Percentiles rank a stretch among this genome's conserved stretches.
These are phyloP conservation scores for Suhomyces coccinellae DNA, from an alignment of 1,139 yeast genomes.

Conservation along the genomic window DNA sequence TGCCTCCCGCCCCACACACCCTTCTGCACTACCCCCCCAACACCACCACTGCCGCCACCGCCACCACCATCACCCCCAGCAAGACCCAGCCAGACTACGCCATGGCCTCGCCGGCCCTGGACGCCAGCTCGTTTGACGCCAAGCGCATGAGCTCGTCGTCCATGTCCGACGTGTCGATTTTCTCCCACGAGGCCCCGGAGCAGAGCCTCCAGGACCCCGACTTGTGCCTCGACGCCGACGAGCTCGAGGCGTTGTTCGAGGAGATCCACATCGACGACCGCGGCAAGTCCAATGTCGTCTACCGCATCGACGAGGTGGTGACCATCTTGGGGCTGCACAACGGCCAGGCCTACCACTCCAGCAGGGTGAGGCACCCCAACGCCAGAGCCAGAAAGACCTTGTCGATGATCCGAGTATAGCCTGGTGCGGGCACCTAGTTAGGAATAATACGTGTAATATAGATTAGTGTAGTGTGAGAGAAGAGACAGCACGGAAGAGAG, in stretches of 20 bases:
- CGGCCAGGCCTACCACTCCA: constrained; percentile 6
- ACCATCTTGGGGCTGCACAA: constrained; percentile 22
- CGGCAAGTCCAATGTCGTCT: constrained; percentile 19
- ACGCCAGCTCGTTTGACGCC: constrained; percentile 16
- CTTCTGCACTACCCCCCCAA: too few relatives aligned
- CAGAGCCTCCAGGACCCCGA: constrained; percentile 3
- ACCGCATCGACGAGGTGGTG: constrained; percentile 25
- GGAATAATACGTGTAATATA: neutral
- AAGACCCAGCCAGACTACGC: too few relatives aligned
- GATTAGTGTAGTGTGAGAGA: neutral
- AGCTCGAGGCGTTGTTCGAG: constrained; percentile 20
- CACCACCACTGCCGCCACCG: too few relatives aligned
- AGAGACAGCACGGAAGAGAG: too few relatives aligned
- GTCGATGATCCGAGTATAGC: constrained; percentile 3
- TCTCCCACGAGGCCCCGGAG: constrained; percentile 15
- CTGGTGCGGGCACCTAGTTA: neutral
- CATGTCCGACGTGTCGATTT: constrained; percentile 22
- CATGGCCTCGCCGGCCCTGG: constrained; percentile 15
- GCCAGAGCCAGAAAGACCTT: constrained; percentile 10
- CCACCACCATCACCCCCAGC: too few relatives aligned
- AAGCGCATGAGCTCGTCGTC: constrained; percentile 13
- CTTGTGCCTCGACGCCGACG: constrained; percentile 21
- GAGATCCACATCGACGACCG: constrained; percentile 22
- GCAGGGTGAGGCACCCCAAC: neutral
- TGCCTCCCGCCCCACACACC: constrained; percentile 10